Evolutionary conservation across 306 rosid species (phyloP).

Genomic region (Acacia melanoxylon): DNA sequence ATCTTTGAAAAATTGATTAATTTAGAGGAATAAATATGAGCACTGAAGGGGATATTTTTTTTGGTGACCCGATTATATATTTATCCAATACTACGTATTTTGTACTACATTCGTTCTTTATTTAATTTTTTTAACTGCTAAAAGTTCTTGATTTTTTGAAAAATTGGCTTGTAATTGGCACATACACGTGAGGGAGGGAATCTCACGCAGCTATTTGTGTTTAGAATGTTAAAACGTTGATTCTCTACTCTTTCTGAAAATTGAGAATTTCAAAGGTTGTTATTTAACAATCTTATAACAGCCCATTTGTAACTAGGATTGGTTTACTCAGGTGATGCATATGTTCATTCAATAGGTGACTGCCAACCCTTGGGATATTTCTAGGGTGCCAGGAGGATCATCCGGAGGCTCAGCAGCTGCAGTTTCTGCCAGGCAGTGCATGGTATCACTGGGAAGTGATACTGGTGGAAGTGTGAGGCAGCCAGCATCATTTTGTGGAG

Average conservation of each 20-base stretch:
- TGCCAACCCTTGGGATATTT: conserved; percentile 90
- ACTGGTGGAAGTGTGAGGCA: conserved; percentile 99
- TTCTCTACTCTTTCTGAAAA: conserved; percentile 5
- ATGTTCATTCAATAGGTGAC: conserved; percentile 95
- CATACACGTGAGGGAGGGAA: neutral
- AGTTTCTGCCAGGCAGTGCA: conserved; percentile 94
- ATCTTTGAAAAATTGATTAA: neutral
- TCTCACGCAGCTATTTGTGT: conserved; percentile 20
- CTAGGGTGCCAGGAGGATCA: conserved; percentile 98
- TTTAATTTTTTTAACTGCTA: neutral
- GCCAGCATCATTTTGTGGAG: conserved; percentile 98
- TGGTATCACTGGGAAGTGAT: conserved; percentile 93
- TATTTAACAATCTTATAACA: conserved; percentile 1
- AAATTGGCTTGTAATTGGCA: neutral
- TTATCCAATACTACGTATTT: neutral
- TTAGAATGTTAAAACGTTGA: conserved; percentile 15
- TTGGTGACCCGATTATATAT: neutral
- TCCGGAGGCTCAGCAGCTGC: conserved; percentile 99
- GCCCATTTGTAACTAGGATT: conserved; percentile 60
- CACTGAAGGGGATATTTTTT: neutral
- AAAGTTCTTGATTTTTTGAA: neutral
- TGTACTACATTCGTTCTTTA: neutral
- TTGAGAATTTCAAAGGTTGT: neutral
- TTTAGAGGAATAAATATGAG: neutral
- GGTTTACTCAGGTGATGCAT: conserved; percentile 89